These are phyloP conservation scores for Stylonectria norvegica DNA, from an alignment of 2,329 filamentous ascomycete genomes.

Conservation along the genomic window DNA sequence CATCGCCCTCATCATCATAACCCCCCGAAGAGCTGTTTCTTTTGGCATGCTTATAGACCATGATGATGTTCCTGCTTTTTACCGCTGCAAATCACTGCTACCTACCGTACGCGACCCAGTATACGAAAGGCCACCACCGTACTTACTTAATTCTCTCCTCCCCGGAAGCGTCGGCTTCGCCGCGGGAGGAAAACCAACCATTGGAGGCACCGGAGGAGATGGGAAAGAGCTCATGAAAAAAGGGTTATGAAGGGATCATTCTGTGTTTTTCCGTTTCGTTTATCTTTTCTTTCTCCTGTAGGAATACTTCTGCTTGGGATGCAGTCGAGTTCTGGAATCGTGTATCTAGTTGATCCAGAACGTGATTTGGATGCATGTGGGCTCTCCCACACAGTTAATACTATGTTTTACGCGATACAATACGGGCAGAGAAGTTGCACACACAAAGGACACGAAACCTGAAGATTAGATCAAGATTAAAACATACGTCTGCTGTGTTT, in stretches of 20 bases:
- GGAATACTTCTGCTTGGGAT: conserved; percentile 13
- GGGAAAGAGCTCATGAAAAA: conserved; percentile 14
- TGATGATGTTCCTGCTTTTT: conserved; percentile 12
- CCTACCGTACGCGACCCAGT: conserved; percentile 16
- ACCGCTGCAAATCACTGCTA: conserved; percentile 7
- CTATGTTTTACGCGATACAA: too few relatives aligned
- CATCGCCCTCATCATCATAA: not conserved
- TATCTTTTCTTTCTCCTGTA: conserved; percentile 19
- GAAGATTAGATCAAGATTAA: too few relatives aligned
- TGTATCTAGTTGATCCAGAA: conserved; percentile 12
- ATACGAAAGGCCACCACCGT: conserved; percentile 9
- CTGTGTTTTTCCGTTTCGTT: conserved; percentile 6
- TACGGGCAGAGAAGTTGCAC: too few relatives aligned
- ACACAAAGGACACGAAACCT: too few relatives aligned
- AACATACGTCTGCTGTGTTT: too few relatives aligned
- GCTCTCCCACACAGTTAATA: too few relatives aligned
- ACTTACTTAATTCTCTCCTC: conserved; percentile 25
- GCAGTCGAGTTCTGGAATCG: conserved; percentile 9
- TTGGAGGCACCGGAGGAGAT: conserved; percentile 10
- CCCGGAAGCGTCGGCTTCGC: conserved; percentile 13
- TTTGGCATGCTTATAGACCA: conserved; percentile 1
- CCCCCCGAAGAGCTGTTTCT: not conserved
- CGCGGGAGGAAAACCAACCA: conserved; percentile 11
- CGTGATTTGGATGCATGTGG: conserved; percentile 7
- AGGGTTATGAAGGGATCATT: conserved; percentile 12